Percentiles rank a stretch among this genome's conserved stretches.
Evolutionary conservation across 2,329 filamentous ascomycete species (phyloP).

Genomic region (Xylariaceae sp.): DNA sequence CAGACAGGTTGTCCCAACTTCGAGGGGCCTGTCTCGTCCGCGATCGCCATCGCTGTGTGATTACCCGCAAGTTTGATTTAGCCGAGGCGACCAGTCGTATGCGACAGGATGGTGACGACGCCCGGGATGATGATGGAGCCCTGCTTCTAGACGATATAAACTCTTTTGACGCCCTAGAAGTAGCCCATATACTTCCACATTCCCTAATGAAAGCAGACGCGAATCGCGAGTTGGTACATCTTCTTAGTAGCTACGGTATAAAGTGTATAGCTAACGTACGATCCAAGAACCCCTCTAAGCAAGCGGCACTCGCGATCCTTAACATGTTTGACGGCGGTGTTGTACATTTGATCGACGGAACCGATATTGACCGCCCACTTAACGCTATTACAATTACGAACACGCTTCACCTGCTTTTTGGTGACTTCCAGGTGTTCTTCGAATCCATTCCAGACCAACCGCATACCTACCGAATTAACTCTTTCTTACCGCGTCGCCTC

Average conservation of each 20-base stretch:
- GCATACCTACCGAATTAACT: constrained; percentile 41
- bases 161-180: constrained; percentile 17
- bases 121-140: constrained; percentile 36
- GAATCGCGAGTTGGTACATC: constrained; percentile 1
- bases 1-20: constrained; percentile 33
- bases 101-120: constrained; percentile 23
- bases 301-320: constrained; percentile 46
- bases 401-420: constrained; percentile 40
- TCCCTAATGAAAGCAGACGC: constrained; percentile 1
- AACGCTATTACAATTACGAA: constrained; percentile 47
- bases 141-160: constrained; percentile 13
- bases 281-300: constrained; percentile 33
- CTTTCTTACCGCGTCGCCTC: constrained; percentile 6
- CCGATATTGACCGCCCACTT: constrained; percentile 47
- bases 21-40: constrained; percentile 36
- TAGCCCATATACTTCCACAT: constrained; percentile 4
- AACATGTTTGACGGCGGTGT: constrained; percentile 50
- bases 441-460: constrained; percentile 35
- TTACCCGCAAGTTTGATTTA: constrained; percentile 34
- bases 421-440: constrained; percentile 42
- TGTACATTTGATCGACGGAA: constrained; percentile 45
- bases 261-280: not conserved
- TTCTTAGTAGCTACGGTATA: not conserved
- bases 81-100: constrained; percentile 19
- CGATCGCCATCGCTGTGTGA: constrained; percentile 40